Percentiles rank a stretch among this genome's conserved stretches.
phyloP scores from a whole-genome alignment of 1,284 basidiomycete genomes.

The Ceratobasidium sp. region DNA sequence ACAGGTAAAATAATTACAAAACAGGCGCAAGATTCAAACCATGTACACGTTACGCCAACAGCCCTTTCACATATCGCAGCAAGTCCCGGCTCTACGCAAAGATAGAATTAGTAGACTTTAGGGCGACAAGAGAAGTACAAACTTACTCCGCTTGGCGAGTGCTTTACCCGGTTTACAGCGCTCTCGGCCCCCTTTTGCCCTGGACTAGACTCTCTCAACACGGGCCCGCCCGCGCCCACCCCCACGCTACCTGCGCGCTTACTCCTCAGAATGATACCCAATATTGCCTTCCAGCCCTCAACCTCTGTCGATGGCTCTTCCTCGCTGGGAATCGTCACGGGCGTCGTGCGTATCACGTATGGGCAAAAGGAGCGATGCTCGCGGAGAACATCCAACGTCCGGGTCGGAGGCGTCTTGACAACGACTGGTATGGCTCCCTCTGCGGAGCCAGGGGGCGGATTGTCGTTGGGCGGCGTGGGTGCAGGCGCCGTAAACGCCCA shows the following conservation, averaged over 20 bases:
- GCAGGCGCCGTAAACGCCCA: conserved; percentile 67
- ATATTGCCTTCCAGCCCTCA: conserved; percentile 80
- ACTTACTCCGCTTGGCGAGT: conserved; percentile 54
- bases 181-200: conserved; percentile 25
- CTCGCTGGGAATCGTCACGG: conserved; percentile 58
- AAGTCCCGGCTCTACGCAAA: conserved; percentile 68
- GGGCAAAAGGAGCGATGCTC: conserved; percentile 83
- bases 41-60: conserved; percentile 59
- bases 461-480: conserved; percentile 47
- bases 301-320: conserved; percentile 48
- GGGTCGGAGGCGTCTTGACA: conserved; percentile 13
- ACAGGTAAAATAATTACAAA: conserved; percentile 38
- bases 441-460: conserved; percentile 11
- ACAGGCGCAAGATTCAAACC: background rate
- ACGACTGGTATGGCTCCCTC: conserved; percentile 1
- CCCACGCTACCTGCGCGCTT: conserved; percentile 18
- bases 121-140: background rate
- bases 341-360: conserved; percentile 72
- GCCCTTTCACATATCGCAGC: conserved; percentile 71
- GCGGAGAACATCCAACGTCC: conserved; percentile 61
- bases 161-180: conserved; percentile 37
- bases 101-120: conserved; percentile 28
- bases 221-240: background rate
- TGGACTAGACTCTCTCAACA: conserved; percentile 15
- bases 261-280: conserved; percentile 49